A percentile compares a stretch with the other conserved stretches of the same genome.
Evolutionary conservation across 176 grass and related monocot genomes (phyloP).

Genomic region (Lolium rigidum): DNA sequence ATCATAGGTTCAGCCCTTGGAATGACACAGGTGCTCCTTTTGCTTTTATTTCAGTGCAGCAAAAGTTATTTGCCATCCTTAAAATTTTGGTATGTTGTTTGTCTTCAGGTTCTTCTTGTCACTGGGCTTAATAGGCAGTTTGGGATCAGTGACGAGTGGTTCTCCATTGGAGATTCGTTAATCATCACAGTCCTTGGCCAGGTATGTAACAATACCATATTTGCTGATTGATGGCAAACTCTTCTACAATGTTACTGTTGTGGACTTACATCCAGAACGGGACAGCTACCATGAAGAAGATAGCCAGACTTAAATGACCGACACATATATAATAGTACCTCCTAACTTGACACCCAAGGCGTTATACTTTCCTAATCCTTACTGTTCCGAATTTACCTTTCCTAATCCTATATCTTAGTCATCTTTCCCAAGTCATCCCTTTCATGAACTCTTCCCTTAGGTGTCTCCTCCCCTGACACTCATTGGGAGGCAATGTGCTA

Average conservation of each 20-base stretch:
- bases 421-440: too few species aligned
- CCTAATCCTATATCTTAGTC: too few species aligned
- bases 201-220: slow-evolving; percentile 43
- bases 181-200: slow-evolving; percentile 98
- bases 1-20: slow-evolving; percentile 90
- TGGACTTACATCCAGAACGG: too few species aligned
- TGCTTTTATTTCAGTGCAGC: slow-evolving; percentile 45
- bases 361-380: too few species aligned
- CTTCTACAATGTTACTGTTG: slow-evolving; percentile 4
- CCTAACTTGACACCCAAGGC: too few species aligned
- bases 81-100: slow-evolving; percentile 30
- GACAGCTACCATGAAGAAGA: too few species aligned
- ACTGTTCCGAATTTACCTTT: too few species aligned
- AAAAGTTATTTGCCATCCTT: slow-evolving; percentile 35
- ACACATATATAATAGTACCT: too few species aligned
- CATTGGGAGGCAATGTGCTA: too few species aligned
- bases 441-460: too few species aligned
- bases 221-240: slow-evolving; percentile 7
- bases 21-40: slow-evolving; percentile 84
- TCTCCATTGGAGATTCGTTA: slow-evolving; percentile 96
- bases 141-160: slow-evolving; percentile 96
- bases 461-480: too few species aligned
- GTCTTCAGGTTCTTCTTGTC: slow-evolving; percentile 81
- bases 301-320: too few species aligned
- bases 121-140: slow-evolving; percentile 85